These are phyloP conservation scores for Lactarius tabidus DNA, from an alignment of 768 basidiomycete genomes.

Conservation along the genomic window DNA sequence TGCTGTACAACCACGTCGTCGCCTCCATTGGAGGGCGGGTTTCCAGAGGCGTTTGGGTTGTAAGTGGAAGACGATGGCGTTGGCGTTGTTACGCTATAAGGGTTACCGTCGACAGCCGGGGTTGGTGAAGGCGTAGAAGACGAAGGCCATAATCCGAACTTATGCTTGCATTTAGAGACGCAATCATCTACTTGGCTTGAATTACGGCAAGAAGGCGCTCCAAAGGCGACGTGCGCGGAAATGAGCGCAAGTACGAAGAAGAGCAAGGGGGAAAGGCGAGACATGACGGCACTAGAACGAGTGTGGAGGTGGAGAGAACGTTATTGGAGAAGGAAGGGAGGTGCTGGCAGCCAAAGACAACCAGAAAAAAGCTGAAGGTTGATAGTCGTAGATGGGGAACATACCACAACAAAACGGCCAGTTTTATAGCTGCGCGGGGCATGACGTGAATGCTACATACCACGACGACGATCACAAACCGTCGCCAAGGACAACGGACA, in stretches of 20 bases:
- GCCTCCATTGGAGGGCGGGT: no score
- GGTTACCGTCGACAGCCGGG: no score
- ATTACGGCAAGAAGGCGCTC: slow-evolving; percentile 17
- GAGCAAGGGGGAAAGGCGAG: slow-evolving; percentile 30
- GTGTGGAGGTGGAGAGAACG: slow-evolving; percentile 24
- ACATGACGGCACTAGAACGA: slow-evolving; percentile 28
- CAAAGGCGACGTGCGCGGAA: slow-evolving; percentile 10
- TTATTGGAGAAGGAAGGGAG: slow-evolving; percentile 19
- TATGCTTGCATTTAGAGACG: slow-evolving; percentile 19
- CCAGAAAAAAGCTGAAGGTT: slow-evolving; percentile 26
- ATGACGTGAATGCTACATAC: neutral
- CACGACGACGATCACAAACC: neutral
- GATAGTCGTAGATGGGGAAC: neutral
- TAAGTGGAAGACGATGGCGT: neutral
- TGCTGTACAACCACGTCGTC: no score
- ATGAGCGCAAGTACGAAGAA: slow-evolving; percentile 27
- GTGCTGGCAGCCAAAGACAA: slow-evolving; percentile 25
- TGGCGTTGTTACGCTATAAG: no score
- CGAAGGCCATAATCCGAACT: slow-evolving; percentile 32
- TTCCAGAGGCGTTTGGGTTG: no score
- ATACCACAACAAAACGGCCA: neutral
- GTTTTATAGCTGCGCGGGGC: neutral
- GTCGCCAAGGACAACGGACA: neutral
- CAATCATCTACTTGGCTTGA: slow-evolving; percentile 1
- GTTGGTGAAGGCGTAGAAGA: no score